These are phyloP conservation scores for Agaricus sinodeliciosus DNA, from an alignment of 768 basidiomycete species.

Conservation along the genomic window DNA sequence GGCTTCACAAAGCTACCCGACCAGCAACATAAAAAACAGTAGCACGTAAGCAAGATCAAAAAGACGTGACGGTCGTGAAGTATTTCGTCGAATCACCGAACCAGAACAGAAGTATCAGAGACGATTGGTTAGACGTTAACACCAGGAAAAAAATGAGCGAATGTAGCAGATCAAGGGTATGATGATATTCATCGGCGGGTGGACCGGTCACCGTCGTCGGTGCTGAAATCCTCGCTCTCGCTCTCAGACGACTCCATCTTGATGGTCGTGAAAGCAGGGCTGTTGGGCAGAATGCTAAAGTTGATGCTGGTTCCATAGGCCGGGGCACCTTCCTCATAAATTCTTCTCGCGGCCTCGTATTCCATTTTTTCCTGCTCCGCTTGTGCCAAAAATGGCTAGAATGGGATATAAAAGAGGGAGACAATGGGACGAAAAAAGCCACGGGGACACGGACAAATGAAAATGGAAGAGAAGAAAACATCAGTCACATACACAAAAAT, in stretches of 20 bases:
- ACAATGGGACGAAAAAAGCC: constrained; percentile 12
- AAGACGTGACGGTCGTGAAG: constrained; percentile 14
- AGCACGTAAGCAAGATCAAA: constrained; percentile 14
- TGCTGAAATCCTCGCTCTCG: constrained; percentile 57
- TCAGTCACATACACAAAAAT: constrained; percentile 5
- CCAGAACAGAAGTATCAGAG: constrained; percentile 10
- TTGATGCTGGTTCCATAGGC: constrained; percentile 70
- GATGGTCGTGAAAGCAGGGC: constrained; percentile 56
- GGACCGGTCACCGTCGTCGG: constrained; percentile 39
- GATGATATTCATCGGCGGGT: constrained; percentile 22
- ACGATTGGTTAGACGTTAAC: not conserved
- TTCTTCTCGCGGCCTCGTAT: constrained; percentile 77
- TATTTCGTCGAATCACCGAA: constrained; percentile 10
- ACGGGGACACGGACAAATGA: not conserved
- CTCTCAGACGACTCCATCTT: constrained; percentile 55
- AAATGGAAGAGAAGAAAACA: not conserved
- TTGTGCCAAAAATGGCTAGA: constrained; percentile 84
- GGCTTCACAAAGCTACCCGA: constrained; percentile 2
- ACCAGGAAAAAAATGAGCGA: constrained; percentile 13
- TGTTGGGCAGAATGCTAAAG: constrained; percentile 73
- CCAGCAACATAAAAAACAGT: constrained; percentile 5
- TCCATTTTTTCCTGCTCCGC: constrained; percentile 95
- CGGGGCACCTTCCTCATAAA: constrained; percentile 81
- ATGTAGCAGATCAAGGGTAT: not conserved
- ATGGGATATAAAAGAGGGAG: constrained; percentile 3